A percentile compares a stretch with the other conserved stretches of the same genome.
Conservation (phyloP, 306 rosid species). For the Cucurbita maxima region DNA sequence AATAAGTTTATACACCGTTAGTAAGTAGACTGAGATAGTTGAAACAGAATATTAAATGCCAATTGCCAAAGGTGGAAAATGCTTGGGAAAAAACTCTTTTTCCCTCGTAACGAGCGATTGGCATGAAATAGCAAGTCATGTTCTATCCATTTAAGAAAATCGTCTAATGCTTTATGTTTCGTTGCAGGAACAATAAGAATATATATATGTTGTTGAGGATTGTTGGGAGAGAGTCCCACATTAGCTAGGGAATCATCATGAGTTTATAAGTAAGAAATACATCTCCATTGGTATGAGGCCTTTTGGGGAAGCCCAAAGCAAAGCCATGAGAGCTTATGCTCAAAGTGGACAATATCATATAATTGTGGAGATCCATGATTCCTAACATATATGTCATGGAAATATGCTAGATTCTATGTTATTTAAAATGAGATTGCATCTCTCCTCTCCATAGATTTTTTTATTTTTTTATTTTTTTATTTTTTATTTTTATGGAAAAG, state of each 20-base stretch:
- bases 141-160: neutral
- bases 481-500: neutral
- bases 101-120: neutral
- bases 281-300: no score
- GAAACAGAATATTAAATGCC: neutral
- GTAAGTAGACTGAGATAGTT: neutral
- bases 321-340: no score
- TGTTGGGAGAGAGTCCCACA: no score
- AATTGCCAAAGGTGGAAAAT: neutral
- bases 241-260: no score
- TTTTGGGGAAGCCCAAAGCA: no score
- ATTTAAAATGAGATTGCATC: neutral
- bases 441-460: neutral
- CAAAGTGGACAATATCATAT: no score
- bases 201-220: no score
- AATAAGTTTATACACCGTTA: neutral
- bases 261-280: no score
- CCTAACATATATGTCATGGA: neutral
- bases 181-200: no score
- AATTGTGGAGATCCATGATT: no score
- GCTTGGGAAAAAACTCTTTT: neutral
- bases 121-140: conserved; percentile 1
- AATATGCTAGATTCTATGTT: neutral
- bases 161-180: neutral
- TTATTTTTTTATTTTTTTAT: no score